Conservation (phyloP, 2,329 filamentous ascomycete species). For the Ciborinia camelliae region DNA sequence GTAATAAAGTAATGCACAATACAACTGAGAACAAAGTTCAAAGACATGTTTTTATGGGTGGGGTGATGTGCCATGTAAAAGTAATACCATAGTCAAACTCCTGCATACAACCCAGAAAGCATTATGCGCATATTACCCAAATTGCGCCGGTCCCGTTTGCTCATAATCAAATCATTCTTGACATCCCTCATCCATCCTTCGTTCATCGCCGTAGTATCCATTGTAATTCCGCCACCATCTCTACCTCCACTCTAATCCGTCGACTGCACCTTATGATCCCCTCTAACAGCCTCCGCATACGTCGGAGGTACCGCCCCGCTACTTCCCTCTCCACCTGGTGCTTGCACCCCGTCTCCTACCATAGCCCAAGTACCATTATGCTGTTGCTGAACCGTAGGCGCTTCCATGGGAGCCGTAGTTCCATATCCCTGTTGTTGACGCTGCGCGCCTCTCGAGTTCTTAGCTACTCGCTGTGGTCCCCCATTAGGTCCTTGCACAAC, state of each 20-base stretch:
- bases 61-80: neutral
- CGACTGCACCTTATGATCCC: constrained; percentile 84
- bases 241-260: constrained; percentile 29
- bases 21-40: neutral
- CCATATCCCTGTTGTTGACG: constrained; percentile 34
- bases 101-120: neutral
- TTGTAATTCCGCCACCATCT: neutral
- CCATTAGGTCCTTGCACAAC: constrained; percentile 57
- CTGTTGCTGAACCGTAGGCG: constrained; percentile 38
- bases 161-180: neutral
- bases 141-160: neutral
- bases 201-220: neutral
- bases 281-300: constrained; percentile 85
- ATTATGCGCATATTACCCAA: neutral
- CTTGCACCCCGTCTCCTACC: constrained; percentile 31
- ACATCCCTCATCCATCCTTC: neutral
- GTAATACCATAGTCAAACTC: neutral
- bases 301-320: constrained; percentile 65
- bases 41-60: constrained; percentile 8
- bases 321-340: constrained; percentile 45
- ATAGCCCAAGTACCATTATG: constrained; percentile 34
- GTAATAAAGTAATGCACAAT: constrained; percentile 15
- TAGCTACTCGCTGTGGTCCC: constrained; percentile 31
- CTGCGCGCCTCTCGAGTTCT: constrained; percentile 25
- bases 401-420: constrained; percentile 36